These are phyloP conservation scores for Leishmania tarentolae DNA, from an alignment of 208 protist species.

Conservation along the genomic window DNA sequence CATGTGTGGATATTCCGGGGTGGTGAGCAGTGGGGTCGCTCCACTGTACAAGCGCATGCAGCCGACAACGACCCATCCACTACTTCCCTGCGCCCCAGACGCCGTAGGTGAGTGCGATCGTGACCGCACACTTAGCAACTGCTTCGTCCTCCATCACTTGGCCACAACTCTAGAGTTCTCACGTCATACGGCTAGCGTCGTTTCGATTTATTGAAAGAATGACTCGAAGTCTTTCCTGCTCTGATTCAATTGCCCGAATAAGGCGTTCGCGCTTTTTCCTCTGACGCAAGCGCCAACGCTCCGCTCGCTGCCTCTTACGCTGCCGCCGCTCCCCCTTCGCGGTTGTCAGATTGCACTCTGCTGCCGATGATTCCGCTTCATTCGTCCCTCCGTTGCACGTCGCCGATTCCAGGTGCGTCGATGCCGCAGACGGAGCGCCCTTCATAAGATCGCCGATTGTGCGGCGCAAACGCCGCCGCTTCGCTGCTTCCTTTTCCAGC, in stretches of 20 bases:
- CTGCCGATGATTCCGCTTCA: neutral
- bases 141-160: neutral
- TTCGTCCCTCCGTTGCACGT: neutral
- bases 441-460: constrained; percentile 44
- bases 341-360: neutral
- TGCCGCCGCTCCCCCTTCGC: neutral
- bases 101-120: neutral
- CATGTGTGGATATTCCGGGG: neutral
- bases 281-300: constrained; percentile 23
- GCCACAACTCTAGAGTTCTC: neutral
- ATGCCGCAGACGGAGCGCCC: neutral
- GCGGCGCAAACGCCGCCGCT: constrained; percentile 59
- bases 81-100: neutral
- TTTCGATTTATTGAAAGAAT: constrained; percentile 51
- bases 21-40: neutral
- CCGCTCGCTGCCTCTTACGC: constrained; percentile 10
- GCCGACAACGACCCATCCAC: neutral
- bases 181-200: constrained; percentile 38
- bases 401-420: neutral
- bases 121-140: neutral
- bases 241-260: constrained; percentile 68
- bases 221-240: constrained; percentile 80
- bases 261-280: constrained; percentile 43
- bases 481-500: constrained; percentile 53
- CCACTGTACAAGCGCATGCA: neutral